phyloP scores from a whole-genome alignment of 352 stramenopile species.

The Phytophthora pinifolia region DNA sequence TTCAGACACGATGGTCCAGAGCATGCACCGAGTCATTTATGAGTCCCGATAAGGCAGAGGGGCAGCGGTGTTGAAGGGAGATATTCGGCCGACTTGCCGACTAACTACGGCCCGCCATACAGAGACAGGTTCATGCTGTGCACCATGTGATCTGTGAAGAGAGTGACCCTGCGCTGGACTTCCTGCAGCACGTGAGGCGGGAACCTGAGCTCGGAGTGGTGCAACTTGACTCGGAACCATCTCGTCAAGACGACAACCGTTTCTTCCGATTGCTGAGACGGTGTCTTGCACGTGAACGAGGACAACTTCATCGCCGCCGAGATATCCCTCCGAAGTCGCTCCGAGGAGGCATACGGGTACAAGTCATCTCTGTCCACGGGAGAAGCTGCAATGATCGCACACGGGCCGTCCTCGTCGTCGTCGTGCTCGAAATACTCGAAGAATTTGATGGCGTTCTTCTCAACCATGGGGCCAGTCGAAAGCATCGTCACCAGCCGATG shows the following conservation, averaged over 20 bases:
- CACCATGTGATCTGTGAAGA: too few species aligned
- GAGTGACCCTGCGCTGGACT: too few species aligned
- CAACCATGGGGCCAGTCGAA: slow-evolving; percentile 21
- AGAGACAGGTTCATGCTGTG: too few species aligned
- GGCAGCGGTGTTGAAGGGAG: too few species aligned
- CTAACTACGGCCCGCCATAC: too few species aligned
- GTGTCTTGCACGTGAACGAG: slow-evolving; percentile 15
- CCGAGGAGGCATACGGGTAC: slow-evolving; percentile 27
- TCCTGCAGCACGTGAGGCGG: slow-evolving; percentile 18
- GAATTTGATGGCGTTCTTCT: slow-evolving; percentile 44
- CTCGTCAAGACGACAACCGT: slow-evolving; percentile 27
- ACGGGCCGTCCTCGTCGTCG: slow-evolving; percentile 10
- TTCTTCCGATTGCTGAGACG: neutral
- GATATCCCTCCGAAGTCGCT: slow-evolving; percentile 30
- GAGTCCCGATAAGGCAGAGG: too few species aligned
- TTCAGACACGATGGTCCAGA: too few species aligned
- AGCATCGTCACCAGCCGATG: slow-evolving; percentile 34
- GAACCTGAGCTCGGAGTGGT: slow-evolving; percentile 17
- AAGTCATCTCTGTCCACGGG: slow-evolving; percentile 34
- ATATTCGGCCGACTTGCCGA: too few species aligned
- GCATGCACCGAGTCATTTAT: too few species aligned
- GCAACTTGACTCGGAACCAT: slow-evolving; percentile 27
- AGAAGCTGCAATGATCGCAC: slow-evolving; percentile 25
- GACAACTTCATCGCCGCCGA: slow-evolving; percentile 29
- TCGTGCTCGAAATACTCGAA: slow-evolving; percentile 20